These are phyloP conservation scores for Ramalina intermedia DNA, from an alignment of 495 filamentous ascomycete species.

Conservation along the genomic window DNA sequence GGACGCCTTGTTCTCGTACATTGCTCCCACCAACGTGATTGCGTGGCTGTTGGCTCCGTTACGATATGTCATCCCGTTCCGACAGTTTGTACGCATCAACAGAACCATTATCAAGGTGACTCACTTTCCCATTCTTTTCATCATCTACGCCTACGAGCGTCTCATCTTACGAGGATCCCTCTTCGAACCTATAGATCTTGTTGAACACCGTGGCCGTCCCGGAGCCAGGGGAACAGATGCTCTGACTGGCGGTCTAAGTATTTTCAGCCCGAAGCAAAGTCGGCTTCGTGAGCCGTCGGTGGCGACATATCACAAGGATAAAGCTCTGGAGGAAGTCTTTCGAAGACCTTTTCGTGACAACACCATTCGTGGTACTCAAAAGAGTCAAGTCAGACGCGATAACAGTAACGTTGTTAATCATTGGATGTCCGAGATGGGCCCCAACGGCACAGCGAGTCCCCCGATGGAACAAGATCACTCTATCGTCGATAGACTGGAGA, in stretches of 20 bases:
- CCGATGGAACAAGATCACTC: conserved; percentile 47
- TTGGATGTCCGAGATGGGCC: conserved; percentile 68
- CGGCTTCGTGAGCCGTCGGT: conserved; percentile 68
- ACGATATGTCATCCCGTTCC: conserved; percentile 62
- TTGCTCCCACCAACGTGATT: conserved; percentile 76
- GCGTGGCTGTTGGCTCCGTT: conserved; percentile 75
- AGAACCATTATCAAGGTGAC: conserved; percentile 78
- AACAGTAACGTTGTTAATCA: conserved; percentile 62
- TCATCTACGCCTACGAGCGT: conserved; percentile 78
- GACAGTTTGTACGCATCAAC: conserved; percentile 66
- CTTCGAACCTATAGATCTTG: conserved; percentile 61
- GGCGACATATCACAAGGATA: conserved; percentile 73
- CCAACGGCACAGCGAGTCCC: conserved; percentile 46
- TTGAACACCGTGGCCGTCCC: conserved; percentile 31
- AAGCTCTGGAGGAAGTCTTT: conserved; percentile 86
- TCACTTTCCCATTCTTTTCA: conserved; percentile 71
- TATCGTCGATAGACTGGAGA: conserved; percentile 43
- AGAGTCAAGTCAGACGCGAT: conserved; percentile 44
- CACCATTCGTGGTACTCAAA: conserved; percentile 29
- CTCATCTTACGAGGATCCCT: conserved; percentile 51
- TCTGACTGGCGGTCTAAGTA: conserved; percentile 27
- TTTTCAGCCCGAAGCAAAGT: conserved; percentile 50
- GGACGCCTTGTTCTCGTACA: conserved; percentile 81
- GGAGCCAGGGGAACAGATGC: conserved; percentile 33
- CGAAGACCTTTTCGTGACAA: conserved; percentile 40